Evolutionary conservation across 345 rosid species (phyloP).

Genomic region (Lepidium aucheri): DNA sequence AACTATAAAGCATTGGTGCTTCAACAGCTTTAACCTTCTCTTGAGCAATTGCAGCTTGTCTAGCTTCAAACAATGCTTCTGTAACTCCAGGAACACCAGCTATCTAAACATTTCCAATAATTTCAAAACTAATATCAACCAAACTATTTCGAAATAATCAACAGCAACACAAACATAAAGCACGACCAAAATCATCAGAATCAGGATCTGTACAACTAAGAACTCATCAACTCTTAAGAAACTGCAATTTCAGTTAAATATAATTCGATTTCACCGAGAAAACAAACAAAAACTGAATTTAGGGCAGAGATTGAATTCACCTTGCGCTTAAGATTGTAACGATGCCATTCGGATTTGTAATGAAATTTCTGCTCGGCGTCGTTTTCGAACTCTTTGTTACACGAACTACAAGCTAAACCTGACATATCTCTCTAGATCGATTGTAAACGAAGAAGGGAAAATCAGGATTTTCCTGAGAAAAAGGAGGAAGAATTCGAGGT

Average conservation of each 20-base stretch:
- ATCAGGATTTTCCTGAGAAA: background rate
- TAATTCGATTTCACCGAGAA: background rate
- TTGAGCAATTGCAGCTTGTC: conserved; percentile 58
- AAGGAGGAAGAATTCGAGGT: background rate
- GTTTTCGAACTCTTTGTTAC: conserved; percentile 70
- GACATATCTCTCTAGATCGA: conserved; percentile 33
- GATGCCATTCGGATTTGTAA: conserved; percentile 98
- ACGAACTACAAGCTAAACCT: conserved; percentile 77
- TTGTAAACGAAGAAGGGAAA: background rate
- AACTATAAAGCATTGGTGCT: conserved; percentile 68
- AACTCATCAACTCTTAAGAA: no score
- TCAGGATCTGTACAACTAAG: background rate
- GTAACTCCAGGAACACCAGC: conserved; percentile 99
- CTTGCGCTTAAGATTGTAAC: conserved; percentile 98
- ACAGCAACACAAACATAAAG: background rate
- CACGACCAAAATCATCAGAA: background rate
- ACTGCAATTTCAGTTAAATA: background rate
- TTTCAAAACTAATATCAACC: background rate
- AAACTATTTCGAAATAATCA: background rate
- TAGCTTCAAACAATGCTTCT: conserved; percentile 68
- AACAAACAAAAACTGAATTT: background rate
- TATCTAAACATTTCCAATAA: conserved; percentile 33
- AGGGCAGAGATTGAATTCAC: conserved; percentile 19
- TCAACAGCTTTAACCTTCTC: conserved; percentile 48
- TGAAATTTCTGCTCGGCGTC: conserved; percentile 81